phyloP scores from a whole-genome alignment of 106 monocot species.

The Dendrobium catenatum region DNA sequence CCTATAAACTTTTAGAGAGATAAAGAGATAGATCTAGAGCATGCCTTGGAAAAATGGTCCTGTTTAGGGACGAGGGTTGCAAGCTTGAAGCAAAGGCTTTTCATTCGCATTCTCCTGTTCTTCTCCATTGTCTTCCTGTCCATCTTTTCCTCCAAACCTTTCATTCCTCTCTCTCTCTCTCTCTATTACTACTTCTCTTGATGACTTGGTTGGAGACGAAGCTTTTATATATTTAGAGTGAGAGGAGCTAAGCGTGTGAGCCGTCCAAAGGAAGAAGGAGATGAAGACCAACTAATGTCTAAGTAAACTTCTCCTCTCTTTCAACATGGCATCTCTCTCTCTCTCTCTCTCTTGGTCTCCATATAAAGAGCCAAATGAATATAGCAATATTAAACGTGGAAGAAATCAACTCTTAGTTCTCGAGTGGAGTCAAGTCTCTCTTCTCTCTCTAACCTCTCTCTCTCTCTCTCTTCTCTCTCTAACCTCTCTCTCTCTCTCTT shows the following conservation, averaged over 20 bases:
- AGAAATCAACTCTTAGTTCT: not conserved
- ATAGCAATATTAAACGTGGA: not conserved
- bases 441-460: too few species aligned
- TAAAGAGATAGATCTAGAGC: too few species aligned
- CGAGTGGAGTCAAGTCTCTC: not conserved
- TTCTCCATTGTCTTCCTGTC: conserved; percentile 22
- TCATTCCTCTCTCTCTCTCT: conserved; percentile 6
- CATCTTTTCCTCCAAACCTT: not conserved
- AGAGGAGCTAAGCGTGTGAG: not conserved
- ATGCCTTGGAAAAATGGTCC: conserved; percentile 9
- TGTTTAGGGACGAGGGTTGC: conserved; percentile 15
- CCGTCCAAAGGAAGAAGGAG: not conserved
- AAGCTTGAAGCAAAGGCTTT: conserved; percentile 23
- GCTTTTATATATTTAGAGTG: too few species aligned
- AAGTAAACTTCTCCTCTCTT: not conserved
- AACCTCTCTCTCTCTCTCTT: too few species aligned
- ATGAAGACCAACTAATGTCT: not conserved
- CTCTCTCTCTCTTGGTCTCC: not conserved
- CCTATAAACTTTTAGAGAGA: not conserved
- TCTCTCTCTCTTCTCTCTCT: too few species aligned
- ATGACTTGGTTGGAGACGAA: too few species aligned
- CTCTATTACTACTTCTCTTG: too few species aligned
- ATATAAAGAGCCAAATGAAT: not conserved
- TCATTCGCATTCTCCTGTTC: conserved; percentile 30
- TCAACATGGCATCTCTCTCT: not conserved